Percentiles rank a stretch among this genome's conserved stretches.
phyloP scores from a whole-genome alignment of 2,329 filamentous ascomycete genomes.

The Thelonectria rubi region DNA sequence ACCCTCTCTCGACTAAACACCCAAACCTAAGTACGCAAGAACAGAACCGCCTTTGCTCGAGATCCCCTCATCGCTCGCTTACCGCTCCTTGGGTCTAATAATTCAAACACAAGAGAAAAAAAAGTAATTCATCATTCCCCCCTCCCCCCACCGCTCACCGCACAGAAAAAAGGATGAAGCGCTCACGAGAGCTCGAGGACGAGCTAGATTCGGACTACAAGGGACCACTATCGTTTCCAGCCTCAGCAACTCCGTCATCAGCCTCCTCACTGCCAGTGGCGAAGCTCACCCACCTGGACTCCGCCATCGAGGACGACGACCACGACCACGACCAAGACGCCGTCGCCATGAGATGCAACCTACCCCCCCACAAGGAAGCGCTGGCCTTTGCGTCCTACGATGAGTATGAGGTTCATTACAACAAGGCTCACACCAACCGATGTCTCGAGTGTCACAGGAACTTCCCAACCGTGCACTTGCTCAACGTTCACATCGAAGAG shows the following conservation, averaged over 20 bases:
- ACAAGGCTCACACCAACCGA: conserved; percentile 80
- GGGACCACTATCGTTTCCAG: conserved; percentile 22
- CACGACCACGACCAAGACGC: conserved; percentile 47
- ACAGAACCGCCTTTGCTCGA: not conserved
- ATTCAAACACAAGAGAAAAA: conserved; percentile 15
- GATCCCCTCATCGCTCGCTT: conserved; percentile 28
- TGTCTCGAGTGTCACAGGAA: conserved; percentile 88
- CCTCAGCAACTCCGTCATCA: conserved; percentile 17
- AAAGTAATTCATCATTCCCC: conserved; percentile 42
- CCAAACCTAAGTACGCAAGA: too few relatives aligned
- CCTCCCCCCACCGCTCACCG: conserved; percentile 42
- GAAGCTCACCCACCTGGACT: conserved; percentile 71
- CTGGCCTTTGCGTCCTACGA: conserved; percentile 77
- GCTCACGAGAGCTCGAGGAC: conserved; percentile 68
- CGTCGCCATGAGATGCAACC: conserved; percentile 76
- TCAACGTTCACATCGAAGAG: conserved; percentile 88
- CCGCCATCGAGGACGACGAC: conserved; percentile 46
- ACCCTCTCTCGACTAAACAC: not conserved
- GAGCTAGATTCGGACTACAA: conserved; percentile 47
- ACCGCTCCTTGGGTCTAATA: conserved; percentile 34
- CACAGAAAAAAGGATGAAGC: conserved; percentile 62
- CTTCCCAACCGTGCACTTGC: conserved; percentile 83
- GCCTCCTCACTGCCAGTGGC: conserved; percentile 46
- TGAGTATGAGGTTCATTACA: conserved; percentile 90
- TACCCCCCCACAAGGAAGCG: conserved; percentile 80